Base-by-base conservation (phyloP, 192 early-diverging fungal genomes). In the Cetraspora pellucida region DNA sequence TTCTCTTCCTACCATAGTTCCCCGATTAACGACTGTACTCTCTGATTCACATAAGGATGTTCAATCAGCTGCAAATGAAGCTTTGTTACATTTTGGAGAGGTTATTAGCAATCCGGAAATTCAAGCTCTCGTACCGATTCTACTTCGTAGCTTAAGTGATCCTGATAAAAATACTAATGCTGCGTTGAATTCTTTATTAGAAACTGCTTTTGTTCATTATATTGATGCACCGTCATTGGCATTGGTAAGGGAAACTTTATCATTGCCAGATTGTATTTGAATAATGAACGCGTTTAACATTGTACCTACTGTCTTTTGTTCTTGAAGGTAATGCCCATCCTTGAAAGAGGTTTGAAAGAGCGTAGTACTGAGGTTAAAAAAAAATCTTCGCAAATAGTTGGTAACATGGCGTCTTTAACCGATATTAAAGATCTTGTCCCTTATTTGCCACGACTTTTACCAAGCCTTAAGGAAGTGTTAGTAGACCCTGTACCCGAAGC, bases 41-140 rank as follows among this genome's bases (percentile, higher is more conserved):
- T 90, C 93, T 0, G 98, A 99, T 78, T 92, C 98, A 3, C 98
- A 99, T 74, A 84, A 87, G 25, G 93, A 95, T 73, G 98, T 99
- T 2, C 92, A 95, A 67, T 89, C 91, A 25, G 87, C 97, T 21
- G 96, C 96, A 1, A 91, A 93, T 61, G 85, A 90, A 21, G 93
- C 98, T 0, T 85, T 99, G 74, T 86, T 89, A 69, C 85, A 86
- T 44, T 98, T 99, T 74, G 98, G 97, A 61, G 89, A 94, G 49
- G 96, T 99, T 31, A 99, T 99, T 81, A 94, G 93, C 74, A 99
- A 98, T 75, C 98, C 98, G 13, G 98, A 99, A 83, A 96, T 99
- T 79, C 95, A 97, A 80, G 86, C 82, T 21, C 81, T 99, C 66
- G 96, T 98, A 21, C 97, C 97, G 5, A 81, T 86, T 72, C 81